Base-by-base conservation (phyloP, 495 filamentous ascomycete genomes). In the Aspergillus nanangensis region DNA sequence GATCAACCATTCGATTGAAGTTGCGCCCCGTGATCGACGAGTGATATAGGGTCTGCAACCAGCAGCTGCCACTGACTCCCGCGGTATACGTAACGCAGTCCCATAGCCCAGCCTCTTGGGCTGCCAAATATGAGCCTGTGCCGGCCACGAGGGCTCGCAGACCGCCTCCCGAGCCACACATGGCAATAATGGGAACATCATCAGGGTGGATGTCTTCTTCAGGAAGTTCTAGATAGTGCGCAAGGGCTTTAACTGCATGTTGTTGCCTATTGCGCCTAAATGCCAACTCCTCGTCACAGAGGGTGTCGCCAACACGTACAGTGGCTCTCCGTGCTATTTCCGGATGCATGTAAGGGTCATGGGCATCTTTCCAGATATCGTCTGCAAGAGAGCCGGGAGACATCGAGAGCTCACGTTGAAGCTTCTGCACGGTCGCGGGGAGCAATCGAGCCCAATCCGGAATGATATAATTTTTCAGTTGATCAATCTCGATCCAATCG, bases 41-140 rank as follows among this genome's bases (percentile, higher is more conserved):
- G 53, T 90, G 82, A 60, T 87, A 96, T 8, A 98, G 72, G 2
- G 88, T 75, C 63, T 96, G 91, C 23, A 96, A 69, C 93, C 93
- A 98, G 61, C 93, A 96, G 52, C 87, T 93, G 3, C 93, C 93
- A 56, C 87, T 92, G 13, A 98, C 93, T 7, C 93, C 93, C 19
- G 93, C 88, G 1, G 89, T 91, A 56, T 98, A 98, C 0, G 90
- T 98, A 0, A 86, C 78, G 61, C 91, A 96, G 60, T 96, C 89
- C 61, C 93, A 95, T 0, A 98, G 71, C 0, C 93, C 93, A 38
- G 84, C 82, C 63, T 95, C 87, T 20, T 86, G 76, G 4, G 89
- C 75, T 23, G 87, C 87, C 11, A 91, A 67, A 43, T 88, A 86
- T 1, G 88, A 95, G 10, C 90, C 87, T 0, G 88, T 79, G 0